Base-by-base conservation (phyloP, 2,329 filamentous ascomycete species). In the Pseudocercospora macadamiae region DNA sequence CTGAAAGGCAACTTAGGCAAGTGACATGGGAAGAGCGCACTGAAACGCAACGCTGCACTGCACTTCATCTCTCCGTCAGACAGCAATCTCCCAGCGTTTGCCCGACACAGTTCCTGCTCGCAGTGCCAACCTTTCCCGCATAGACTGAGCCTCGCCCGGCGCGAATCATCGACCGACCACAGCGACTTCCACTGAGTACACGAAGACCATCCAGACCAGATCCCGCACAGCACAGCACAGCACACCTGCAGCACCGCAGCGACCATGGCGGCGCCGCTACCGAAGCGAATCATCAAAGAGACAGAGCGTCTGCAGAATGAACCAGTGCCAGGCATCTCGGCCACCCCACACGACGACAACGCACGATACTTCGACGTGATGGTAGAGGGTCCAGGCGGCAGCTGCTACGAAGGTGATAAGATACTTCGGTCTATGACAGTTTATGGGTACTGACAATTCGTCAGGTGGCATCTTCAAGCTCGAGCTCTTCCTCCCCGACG, bases 201-300 rank as follows among this genome's bases (percentile, higher is more conserved):
- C 42, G 21, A 47, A 4, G n/a, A 9, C 44, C 9, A 28, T 28
- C 44, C 14, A 28, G 48, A 25, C 34, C 23, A 28, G 19, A 28
- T 39, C 42, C 21, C 28, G 34, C n/a, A 54, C 30, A 32, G 47
- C 57, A 37, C 36, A 23, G 30, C 36, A 44, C 32, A 16, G 34
- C 54, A n/a, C 32, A 28, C 34, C 14, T 21, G 18, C n/a, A 7
- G n/a, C 21, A 19, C 34, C 37, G 26, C 36, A 25, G n/a, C 18
- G 26, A 64, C 62, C 62, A 83, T 82, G 90, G 87, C 91, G 64
- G 68, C 70, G 12, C 70, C 71, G 44, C 82, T 99, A 66, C 93
- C 95, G 28, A 99, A 99, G 83, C 85, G 95, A 74, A 99, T 99
- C 73, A 85, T 97, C 73, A 99, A 99, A 80, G 96, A 99, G 85